Conservation (phyloP, 345 rosid species). For the Brassica juncea region DNA sequence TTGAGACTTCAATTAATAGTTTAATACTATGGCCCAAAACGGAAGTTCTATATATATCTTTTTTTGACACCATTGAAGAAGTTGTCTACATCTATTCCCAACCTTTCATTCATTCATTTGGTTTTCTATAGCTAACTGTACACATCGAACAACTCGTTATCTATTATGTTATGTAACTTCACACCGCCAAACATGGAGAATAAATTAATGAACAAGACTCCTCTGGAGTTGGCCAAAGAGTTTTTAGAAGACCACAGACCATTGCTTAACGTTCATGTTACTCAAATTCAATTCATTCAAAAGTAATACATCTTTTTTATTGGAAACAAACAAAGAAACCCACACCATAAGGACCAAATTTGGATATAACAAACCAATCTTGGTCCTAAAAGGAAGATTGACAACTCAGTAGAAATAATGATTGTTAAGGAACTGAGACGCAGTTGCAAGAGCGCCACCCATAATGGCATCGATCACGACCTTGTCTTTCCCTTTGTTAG, state of each 20-base stretch:
- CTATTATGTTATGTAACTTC: not conserved
- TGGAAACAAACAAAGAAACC: slow-evolving; percentile 22
- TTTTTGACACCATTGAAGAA: too few relatives aligned
- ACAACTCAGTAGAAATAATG: slow-evolving; percentile 42
- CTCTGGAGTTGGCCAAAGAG: not conserved
- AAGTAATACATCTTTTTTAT: slow-evolving; percentile 15
- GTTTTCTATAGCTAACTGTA: not conserved
- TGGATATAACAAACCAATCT: slow-evolving; percentile 1
- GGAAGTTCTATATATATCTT: too few relatives aligned
- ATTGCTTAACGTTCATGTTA: slow-evolving; percentile 7
- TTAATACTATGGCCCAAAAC: too few relatives aligned
- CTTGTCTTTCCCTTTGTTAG: slow-evolving; percentile 52
- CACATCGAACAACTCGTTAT: not conserved
- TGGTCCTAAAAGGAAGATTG: not conserved
- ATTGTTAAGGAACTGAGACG: slow-evolving; percentile 65
- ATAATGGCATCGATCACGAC: slow-evolving; percentile 64
- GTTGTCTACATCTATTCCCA: not conserved
- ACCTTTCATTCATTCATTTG: not conserved
- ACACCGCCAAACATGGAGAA: not conserved
- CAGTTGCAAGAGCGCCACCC: slow-evolving; percentile 86
- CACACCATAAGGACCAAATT: slow-evolving; percentile 1
- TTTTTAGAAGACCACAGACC: not conserved
- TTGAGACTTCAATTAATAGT: not conserved
- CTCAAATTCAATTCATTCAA: slow-evolving; percentile 12
- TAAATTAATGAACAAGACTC: not conserved